phyloP scores from a whole-genome alignment of 2,329 filamentous ascomycete genomes.

The Aphanoascus verrucosus region DNA sequence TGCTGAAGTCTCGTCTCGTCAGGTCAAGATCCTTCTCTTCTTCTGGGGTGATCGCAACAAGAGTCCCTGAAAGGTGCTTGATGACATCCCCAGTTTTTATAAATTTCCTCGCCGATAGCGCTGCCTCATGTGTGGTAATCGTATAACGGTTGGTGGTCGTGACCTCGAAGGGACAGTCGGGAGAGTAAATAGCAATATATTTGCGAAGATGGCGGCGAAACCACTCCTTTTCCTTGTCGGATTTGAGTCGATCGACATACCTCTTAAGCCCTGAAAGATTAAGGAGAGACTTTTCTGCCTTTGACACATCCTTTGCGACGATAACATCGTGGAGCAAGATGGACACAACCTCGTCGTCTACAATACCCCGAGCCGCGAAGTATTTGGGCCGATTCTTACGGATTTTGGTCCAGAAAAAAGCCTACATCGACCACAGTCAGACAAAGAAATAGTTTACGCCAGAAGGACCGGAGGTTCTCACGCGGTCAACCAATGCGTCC shows the following conservation, averaged over 20 bases:
- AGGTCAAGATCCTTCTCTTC: slow-evolving; percentile 74
- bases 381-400: slow-evolving; percentile 89
- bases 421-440: slow-evolving; percentile 33
- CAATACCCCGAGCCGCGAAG: slow-evolving; percentile 68
- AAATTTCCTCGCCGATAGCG: slow-evolving; percentile 65
- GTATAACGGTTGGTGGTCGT: slow-evolving; percentile 91
- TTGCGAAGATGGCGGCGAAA: slow-evolving; percentile 77
- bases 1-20: slow-evolving; percentile 87
- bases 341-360: slow-evolving; percentile 50
- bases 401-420: slow-evolving; percentile 92
- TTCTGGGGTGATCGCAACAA: slow-evolving; percentile 83
- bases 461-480: slow-evolving; percentile 41
- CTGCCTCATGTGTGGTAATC: slow-evolving; percentile 78
- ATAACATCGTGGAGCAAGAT: slow-evolving; percentile 58
- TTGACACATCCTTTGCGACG: slow-evolving; percentile 57
- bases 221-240: slow-evolving; percentile 70
- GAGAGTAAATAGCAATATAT: slow-evolving; percentile 85
- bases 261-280: slow-evolving; percentile 61
- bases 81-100: slow-evolving; percentile 76
- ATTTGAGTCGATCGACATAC: slow-evolving; percentile 57
- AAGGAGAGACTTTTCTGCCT: slow-evolving; percentile 63
- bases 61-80: slow-evolving; percentile 82
- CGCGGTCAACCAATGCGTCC: slow-evolving; percentile 88
- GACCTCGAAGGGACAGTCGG: slow-evolving; percentile 91
- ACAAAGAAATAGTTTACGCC: not conserved